Conservation (phyloP, 306 rosid genomes). For the Argentina anserina region DNA sequence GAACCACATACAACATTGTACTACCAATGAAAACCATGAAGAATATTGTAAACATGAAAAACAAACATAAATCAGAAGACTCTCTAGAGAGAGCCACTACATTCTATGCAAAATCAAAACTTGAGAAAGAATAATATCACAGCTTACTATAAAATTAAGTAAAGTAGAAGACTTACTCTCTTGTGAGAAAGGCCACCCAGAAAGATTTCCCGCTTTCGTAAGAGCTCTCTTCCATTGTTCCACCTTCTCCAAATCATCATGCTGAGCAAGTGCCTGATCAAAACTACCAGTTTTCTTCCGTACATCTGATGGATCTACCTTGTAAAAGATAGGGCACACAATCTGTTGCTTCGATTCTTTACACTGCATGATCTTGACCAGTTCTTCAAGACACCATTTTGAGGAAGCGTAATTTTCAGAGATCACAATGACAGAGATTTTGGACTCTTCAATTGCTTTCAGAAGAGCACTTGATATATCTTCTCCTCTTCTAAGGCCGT, state of each 20-base stretch:
- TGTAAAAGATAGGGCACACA: not conserved
- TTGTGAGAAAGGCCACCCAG: not conserved
- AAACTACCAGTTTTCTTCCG: not conserved
- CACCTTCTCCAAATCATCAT: not conserved
- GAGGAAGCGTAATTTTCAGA: not conserved
- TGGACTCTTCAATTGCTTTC: not conserved
- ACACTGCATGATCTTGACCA: not conserved
- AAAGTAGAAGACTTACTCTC: not conserved
- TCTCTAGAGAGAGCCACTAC: no score
- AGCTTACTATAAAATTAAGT: not conserved
- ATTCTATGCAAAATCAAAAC: no score
- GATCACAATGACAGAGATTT: not conserved
- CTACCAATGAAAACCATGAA: no score
- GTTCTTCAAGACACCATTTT: not conserved
- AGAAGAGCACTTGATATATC: not conserved
- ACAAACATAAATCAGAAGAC: no score
- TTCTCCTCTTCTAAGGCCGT: not conserved
- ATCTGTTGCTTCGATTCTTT: not conserved
- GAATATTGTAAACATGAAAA: no score
- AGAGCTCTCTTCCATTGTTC: not conserved
- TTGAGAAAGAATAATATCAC: no score
- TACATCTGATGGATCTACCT: not conserved
- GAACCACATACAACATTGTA: no score
- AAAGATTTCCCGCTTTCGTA: not conserved
- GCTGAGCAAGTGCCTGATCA: not conserved